These are phyloP conservation scores for Kurtzmaniella quercitrusa DNA, from an alignment of 1,139 yeast species.

Conservation along the genomic window DNA sequence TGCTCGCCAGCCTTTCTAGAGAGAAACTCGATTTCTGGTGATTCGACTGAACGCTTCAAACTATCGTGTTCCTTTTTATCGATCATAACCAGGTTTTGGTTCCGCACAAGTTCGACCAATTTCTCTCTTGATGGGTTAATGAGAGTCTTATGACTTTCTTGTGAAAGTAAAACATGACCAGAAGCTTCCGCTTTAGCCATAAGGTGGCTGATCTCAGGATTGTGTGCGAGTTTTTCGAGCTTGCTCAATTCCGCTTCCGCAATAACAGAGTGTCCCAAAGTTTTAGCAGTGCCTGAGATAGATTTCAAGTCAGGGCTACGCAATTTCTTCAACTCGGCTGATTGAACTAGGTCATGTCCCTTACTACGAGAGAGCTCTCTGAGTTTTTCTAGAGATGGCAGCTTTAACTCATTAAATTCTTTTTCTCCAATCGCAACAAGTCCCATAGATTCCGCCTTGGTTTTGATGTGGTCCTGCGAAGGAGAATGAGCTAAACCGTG, in stretches of 20 bases:
- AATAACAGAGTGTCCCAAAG: conserved; percentile 24
- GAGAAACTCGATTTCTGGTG: conserved; percentile 18
- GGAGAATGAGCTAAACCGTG: conserved; percentile 16
- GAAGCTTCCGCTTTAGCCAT: conserved; percentile 1
- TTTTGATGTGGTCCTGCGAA: conserved; percentile 15
- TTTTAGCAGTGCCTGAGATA: conserved; percentile 20
- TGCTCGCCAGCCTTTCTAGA: conserved; percentile 19
- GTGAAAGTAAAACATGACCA: conserved; percentile 4
- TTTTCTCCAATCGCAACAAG: conserved; percentile 1
- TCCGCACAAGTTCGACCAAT: background rate
- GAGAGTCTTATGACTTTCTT: background rate
- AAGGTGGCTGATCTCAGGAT: conserved; percentile 5
- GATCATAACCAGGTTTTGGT: conserved; percentile 4
- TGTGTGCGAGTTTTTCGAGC: conserved; percentile 7
- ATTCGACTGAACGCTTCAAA: conserved; percentile 10
- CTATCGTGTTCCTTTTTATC: conserved; percentile 7
- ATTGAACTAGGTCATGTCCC: background rate
- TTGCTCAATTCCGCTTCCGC: conserved; percentile 17
- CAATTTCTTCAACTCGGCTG: background rate
- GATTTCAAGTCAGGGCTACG: conserved; percentile 6
- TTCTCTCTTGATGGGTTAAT: conserved; percentile 2
- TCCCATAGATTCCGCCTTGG: conserved; percentile 2
- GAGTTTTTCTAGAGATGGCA: background rate
- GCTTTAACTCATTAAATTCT: background rate
- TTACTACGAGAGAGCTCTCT: background rate